phyloP scores from a whole-genome alignment of 2,329 filamentous ascomycete genomes.

The Boeremia lycopersici region DNA sequence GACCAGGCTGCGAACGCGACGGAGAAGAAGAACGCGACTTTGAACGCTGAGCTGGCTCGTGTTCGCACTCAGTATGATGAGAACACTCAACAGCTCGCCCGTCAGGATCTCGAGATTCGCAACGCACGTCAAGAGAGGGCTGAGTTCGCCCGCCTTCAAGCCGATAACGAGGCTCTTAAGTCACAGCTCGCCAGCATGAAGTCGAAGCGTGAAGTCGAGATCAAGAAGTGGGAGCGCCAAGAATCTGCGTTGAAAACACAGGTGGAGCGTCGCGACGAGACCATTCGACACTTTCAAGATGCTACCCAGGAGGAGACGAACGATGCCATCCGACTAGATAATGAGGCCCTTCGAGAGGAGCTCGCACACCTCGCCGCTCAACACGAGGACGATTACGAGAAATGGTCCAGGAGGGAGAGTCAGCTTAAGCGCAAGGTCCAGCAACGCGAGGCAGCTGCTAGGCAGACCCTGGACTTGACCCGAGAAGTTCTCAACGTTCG shows the following conservation, averaged over 20 bases:
- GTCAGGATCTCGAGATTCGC: constrained; percentile 43
- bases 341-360: constrained; percentile 48
- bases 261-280: constrained; percentile 47
- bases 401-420: constrained; percentile 41
- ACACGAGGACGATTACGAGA: constrained; percentile 41
- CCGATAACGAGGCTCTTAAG: constrained; percentile 71
- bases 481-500: constrained; percentile 38
- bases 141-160: constrained; percentile 63
- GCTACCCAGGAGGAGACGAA: constrained; percentile 47
- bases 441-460: constrained; percentile 35
- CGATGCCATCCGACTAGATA: constrained; percentile 48
- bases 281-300: constrained; percentile 47
- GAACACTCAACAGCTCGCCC: constrained; percentile 42
- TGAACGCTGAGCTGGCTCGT: constrained; percentile 41
- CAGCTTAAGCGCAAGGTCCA: constrained; percentile 43
- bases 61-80: constrained; percentile 45
- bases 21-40: constrained; percentile 41
- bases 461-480: constrained; percentile 37
- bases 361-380: constrained; percentile 44
- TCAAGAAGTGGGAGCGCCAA: constrained; percentile 39
- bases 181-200: constrained; percentile 78
- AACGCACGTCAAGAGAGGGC: constrained; percentile 45
- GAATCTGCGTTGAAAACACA: constrained; percentile 41
- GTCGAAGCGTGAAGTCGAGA: constrained; percentile 66
- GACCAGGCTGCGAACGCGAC: constrained; percentile 42